Evolutionary conservation across 1,284 basidiomycete genomes (phyloP), one percentile per base, ranked within the genome.

Genomic region (Cystobasidiaceae sp.): DNA sequence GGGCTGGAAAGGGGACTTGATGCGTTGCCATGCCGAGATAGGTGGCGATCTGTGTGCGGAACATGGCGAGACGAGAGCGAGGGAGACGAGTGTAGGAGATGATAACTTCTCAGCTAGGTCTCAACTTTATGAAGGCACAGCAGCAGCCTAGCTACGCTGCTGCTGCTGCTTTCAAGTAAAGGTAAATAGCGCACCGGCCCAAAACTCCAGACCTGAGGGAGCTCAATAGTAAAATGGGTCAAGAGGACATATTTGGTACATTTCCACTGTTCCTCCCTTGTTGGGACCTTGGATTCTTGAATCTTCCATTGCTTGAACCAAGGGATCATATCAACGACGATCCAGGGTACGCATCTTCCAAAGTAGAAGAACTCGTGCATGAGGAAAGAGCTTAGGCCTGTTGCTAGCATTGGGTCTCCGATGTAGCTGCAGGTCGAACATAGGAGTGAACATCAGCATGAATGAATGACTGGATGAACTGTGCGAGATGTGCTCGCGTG

Each of bases 291-390:
- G 73, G 76, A 75, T 75, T 82, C 74, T 23, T 50, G 65, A 30
- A 62, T 34, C 34, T 66, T 68, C 45, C 39, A 68, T 37, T 54
- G 30, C 3, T 44, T 25, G 52, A 64, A 64, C 30, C 56, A 64
- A n/a, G n/a, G 92, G 56, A 93, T 92, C 2, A 86, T 80, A 78
- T 97, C 96, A 77, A 97, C 88, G 78, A 97, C 88, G 74, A 97
- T 88, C 90, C 92, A 97, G 0, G 94, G 96, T 25, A 98, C 79
- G 70, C 87, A 87, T 37, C 56, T 59, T 44, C 45, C 61, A 77
- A 98, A 98, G 82, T 98, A 98, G 45, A 97, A 90, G 73, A 93
- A 77, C 83, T 97, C 93, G 78, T 97, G 94, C 70, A 97, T 77
- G 37, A 96, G 69, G 78, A 98, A 97, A 72, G 89, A 91, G 84